Evolutionary conservation across 2,329 filamentous ascomycete genomes (phyloP).

Genomic region (Talaromyces sp.): DNA sequence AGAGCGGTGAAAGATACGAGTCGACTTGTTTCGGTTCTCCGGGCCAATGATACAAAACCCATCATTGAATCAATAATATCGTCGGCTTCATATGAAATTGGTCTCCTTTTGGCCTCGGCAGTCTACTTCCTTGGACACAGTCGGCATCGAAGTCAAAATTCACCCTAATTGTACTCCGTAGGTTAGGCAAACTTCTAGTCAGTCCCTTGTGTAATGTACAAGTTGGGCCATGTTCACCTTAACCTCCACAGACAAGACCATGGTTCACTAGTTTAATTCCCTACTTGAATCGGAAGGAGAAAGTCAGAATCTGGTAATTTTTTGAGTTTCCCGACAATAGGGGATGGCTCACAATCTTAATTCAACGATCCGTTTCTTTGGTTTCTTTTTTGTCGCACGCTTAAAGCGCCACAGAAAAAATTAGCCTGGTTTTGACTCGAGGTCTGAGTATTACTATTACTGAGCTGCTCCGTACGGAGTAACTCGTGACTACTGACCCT

Average conservation of each 20-base stretch:
- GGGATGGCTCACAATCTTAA: neutral
- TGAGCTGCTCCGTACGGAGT: neutral
- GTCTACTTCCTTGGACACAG: neutral
- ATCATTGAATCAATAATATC: too few relatives aligned
- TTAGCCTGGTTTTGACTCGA: neutral
- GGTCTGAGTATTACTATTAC: too few relatives aligned
- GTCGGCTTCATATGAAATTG: neutral
- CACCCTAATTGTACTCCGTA: neutral
- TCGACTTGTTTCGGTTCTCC: neutral
- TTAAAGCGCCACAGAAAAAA: neutral
- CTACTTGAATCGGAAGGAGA: neutral
- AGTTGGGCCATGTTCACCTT: neutral
- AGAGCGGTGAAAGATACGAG: neutral
- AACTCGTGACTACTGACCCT: neutral
- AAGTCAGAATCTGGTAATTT: neutral
- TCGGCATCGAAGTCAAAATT: neutral
- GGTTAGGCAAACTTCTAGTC: too few relatives aligned
- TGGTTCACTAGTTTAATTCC: too few relatives aligned
- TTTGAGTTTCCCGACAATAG: constrained; percentile 2
- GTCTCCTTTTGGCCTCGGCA: neutral
- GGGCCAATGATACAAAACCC: neutral
- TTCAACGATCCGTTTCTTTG: neutral
- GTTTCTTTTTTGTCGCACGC: neutral
- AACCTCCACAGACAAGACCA: neutral
- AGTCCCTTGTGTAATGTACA: neutral